Base-by-base conservation (phyloP, 768 basidiomycete genomes). In the Leccinum truebloodii region DNA sequence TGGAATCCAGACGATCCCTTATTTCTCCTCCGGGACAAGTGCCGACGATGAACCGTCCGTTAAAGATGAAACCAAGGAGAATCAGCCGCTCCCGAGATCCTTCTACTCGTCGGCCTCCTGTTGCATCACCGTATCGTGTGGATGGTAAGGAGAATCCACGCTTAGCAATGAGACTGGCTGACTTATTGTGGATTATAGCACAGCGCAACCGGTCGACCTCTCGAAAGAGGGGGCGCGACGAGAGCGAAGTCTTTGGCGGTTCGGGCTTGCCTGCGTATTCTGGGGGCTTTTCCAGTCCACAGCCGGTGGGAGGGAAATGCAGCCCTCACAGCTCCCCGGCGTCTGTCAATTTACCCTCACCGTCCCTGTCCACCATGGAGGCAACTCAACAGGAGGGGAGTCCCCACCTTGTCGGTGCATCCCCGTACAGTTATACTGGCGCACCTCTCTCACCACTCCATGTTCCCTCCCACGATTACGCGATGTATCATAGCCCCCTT, bases 261-360 rank as follows among this genome's bases (percentile, higher is more conserved):
- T 61, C 70, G 32, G 67, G 57, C 26, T 63, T 76, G 57, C 67
- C 75, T 13, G 71, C 79, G 2, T 85, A 79, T 64, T 83, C 83
- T 62, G 83, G 83, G 41, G 79, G 80, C 32, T 86, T 86, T 65
- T 78, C 84, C 4, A 83, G 83, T 59, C 84, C 86, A 10, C 78
- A 78, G 6, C 75, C 79, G 26, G 69, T 76, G 16, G 74, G 75
- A 26, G 71, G 79, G 13, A 80, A 72, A 46, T 75, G 81, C 10
- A 90, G 88, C 69, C 80, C 86, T 8, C 89, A 90, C 65, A 88
- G 90, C 69, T 92, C 90, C 14, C 90, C 90, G 2, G 84, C 84
- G 3, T 92, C 90, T 13, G 83, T 79, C 14, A 86, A 87, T 71
- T 75, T 88, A 28, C 88, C 90, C 3, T 92, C 90, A 3, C 90